Base-by-base conservation (phyloP, 2,329 filamentous ascomycete species). In the Periconia sp. region DNA sequence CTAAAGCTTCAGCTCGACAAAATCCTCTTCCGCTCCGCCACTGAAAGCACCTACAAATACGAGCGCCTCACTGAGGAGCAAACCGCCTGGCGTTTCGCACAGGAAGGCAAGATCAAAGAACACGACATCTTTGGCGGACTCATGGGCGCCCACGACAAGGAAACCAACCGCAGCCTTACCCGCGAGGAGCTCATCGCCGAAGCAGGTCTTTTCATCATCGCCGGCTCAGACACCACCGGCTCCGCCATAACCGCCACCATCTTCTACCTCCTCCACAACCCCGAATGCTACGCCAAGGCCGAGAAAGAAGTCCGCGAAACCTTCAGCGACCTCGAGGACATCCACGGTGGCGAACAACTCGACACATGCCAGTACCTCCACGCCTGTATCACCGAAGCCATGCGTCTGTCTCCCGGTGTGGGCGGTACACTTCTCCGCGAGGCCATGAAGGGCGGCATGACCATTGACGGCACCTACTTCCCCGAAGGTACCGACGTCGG, bases 201-300 rank as follows among this genome's bases (percentile, higher is more conserved):
- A 54, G 73, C 69, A 35, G 71, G 72, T 40, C 69, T 74, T 1
- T 56, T 79, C 15, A 77, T 78, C 48, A 70, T 76, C 31, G 76
- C 76, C 13, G 76, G 44, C 5, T 46, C 77, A 10, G 75, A 76
- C 48, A 76, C 74, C 1, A 66, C 71, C 7, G 64, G 68, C 1
- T 72, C 70, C 19, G 63, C 68, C 23, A 49, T 73, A 17, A 45
- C 64, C 8, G 63, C 69, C 18, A 61, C 60, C 8, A 62, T 77
- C 52, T 75, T 74, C 62, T 77, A 77, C 60, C 65, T 77, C 11
- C 47, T 66, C 8, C 64, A 65, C 14, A 65, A 75, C 46, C 62
- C 68, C 1, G 45, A 57, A n/a, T 57, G 57, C 8, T 66, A 72
- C 20, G 30, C 47, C 2, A 41, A 41, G 1, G 55, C 8, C 44